Base-by-base conservation (phyloP, 2,329 filamentous ascomycete genomes). In the Neonectria coccinea region DNA sequence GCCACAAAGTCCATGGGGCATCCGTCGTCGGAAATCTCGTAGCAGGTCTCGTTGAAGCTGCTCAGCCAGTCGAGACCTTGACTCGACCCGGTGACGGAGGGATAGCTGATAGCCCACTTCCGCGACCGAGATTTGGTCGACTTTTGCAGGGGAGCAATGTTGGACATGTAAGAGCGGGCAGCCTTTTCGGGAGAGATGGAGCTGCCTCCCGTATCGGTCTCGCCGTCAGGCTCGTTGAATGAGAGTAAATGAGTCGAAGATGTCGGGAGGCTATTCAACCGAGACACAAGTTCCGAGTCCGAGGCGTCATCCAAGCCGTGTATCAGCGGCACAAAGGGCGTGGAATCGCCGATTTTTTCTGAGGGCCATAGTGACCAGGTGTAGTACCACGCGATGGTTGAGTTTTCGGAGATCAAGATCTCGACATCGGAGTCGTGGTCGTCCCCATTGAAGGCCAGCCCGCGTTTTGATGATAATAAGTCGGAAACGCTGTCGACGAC, bases 171-270 rank as follows among this genome's bases (percentile, higher is more conserved):
- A 0, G 77, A 72, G 2, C 72, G 66, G 0, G 80, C 80, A 0
- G 80, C 80, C 18, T 81, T 79, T 29, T 77, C 70, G 1, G 80
- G 76, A 1, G 72, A 74, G 50, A 82, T 80, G 9, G 72, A 65
- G 56, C 79, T 81, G 22, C 80, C 80, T 10, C 80, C 80, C 0
- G 78, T 77, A 8, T 75, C 74, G 2, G 75, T 79, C 6, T 75
- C 76, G 1, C 79, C 80, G 57, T 82, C 80, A 1, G 80, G 80
- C 59, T 82, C 80, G 62, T 82, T 82, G 59, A 82, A 82, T 0
- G 74, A 74, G 20, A 82, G 74, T 3, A 82, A 70, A 50, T 80
- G 78, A 0, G 75, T 80, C 0, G 80, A 80, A 2, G 77, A 76
- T 4, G 64, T 64, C 0, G 79, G 75, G 1, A 81, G 69, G 1